These are phyloP conservation scores for Astragalus membranaceus DNA, from an alignment of 306 rosid genomes.

Conservation along the genomic window DNA sequence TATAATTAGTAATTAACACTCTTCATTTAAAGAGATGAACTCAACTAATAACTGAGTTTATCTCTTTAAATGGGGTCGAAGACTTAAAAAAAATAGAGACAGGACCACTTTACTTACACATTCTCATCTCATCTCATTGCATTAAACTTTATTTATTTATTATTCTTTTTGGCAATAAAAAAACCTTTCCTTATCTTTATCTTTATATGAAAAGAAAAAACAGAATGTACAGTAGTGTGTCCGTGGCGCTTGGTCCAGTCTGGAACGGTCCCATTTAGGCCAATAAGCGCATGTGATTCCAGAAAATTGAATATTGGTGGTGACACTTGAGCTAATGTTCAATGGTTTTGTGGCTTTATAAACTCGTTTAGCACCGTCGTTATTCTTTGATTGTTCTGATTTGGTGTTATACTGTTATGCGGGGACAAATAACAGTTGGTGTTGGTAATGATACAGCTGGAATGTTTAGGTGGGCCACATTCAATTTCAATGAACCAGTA, in stretches of 20 bases:
- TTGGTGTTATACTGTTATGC: background rate
- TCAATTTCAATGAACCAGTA: conserved; percentile 20
- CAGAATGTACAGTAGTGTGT: background rate
- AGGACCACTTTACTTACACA: background rate
- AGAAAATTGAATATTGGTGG: background rate
- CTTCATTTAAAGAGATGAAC: no score
- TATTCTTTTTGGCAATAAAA: no score
- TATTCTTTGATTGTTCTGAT: background rate
- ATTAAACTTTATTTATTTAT: background rate
- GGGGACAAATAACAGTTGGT: conserved; percentile 22
- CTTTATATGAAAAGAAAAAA: background rate
- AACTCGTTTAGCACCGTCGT: background rate
- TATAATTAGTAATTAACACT: no score
- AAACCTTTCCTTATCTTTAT: no score
- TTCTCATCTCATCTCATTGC: background rate
- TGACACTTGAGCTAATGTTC: background rate
- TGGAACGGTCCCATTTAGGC: conserved; percentile 43
- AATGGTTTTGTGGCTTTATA: background rate
- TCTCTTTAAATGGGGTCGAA: no score
- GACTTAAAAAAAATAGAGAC: background rate
- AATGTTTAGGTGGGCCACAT: conserved; percentile 15
- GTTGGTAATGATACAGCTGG: conserved; percentile 41
- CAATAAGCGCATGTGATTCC: conserved; percentile 37
- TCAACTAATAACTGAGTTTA: no score
- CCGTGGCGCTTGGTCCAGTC: conserved; percentile 33